These are phyloP conservation scores for Cadophora sp. DNA, from an alignment of 2,329 filamentous ascomycete species.

Conservation along the genomic window DNA sequence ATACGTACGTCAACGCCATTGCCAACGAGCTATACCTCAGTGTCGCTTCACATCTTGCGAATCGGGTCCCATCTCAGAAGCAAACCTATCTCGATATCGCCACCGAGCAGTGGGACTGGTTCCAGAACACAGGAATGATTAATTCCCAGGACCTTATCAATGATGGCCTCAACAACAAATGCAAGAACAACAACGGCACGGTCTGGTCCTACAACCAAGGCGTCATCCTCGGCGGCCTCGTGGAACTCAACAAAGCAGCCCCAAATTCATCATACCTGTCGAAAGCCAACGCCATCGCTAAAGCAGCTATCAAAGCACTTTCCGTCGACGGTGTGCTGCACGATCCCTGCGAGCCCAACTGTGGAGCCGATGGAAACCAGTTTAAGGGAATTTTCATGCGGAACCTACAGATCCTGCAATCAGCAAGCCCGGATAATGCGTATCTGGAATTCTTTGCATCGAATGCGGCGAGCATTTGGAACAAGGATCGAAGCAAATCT, in stretches of 20 bases:
- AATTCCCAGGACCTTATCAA: conserved; percentile 57
- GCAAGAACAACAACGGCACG: conserved; percentile 53
- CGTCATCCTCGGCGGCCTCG: conserved; percentile 63
- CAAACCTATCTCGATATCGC: conserved; percentile 64
- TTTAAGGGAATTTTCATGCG: conserved; percentile 78
- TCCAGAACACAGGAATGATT: conserved; percentile 54
- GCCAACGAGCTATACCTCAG: conserved; percentile 63
- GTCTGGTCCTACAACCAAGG: conserved; percentile 66
- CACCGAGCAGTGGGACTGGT: conserved; percentile 57
- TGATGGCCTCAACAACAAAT: conserved; percentile 56
- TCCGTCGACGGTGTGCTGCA: conserved; percentile 57
- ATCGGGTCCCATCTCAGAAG: conserved; percentile 57
- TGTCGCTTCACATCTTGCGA: conserved; percentile 60
- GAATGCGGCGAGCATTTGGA: conserved; percentile 74
- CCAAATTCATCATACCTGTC: conserved; percentile 54
- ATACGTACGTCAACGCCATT: conserved; percentile 62
- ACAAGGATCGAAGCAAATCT: conserved; percentile 56
- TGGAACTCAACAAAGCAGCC: conserved; percentile 61
- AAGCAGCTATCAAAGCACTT: conserved; percentile 56
- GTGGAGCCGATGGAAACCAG: conserved; percentile 59
- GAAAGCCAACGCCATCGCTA: conserved; percentile 53
- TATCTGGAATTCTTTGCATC: conserved; percentile 61
- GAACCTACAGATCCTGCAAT: conserved; percentile 62
- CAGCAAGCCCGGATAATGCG: conserved; percentile 53
- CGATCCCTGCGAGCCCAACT: conserved; percentile 59